These are phyloP conservation scores for Lactarius deliciosus DNA, from an alignment of 768 basidiomycete species.

Conservation along the genomic window DNA sequence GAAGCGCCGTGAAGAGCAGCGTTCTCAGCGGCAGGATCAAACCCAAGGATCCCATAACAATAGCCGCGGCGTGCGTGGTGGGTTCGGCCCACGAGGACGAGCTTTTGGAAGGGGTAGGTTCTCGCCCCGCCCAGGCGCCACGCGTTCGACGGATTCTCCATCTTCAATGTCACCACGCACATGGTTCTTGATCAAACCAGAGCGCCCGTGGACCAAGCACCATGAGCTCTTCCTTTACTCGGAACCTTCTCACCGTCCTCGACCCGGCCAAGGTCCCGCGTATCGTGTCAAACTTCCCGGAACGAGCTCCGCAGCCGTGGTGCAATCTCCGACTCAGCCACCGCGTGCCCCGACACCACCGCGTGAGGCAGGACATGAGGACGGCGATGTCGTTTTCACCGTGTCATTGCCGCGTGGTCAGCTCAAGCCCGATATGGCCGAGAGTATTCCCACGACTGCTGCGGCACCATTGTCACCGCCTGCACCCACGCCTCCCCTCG, in stretches of 20 bases:
- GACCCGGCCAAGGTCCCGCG: constrained; percentile 52
- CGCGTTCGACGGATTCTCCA: constrained; percentile 36
- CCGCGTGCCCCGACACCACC: constrained; percentile 16
- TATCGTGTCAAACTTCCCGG: constrained; percentile 68
- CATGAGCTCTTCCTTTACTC: constrained; percentile 72
- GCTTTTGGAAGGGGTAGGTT: constrained; percentile 45
- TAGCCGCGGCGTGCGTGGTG: constrained; percentile 47
- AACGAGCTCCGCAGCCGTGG: constrained; percentile 38
- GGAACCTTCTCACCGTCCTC: constrained; percentile 57
- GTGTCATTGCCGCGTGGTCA: constrained; percentile 18
- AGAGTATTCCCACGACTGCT: constrained; percentile 11
- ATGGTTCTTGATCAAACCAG: constrained; percentile 77
- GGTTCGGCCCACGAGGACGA: constrained; percentile 39
- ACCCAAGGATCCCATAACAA: constrained; percentile 49
- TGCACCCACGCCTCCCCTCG: constrained; percentile 6
- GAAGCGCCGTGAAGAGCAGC: constrained; percentile 68
- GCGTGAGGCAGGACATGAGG: constrained; percentile 5
- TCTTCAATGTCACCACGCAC: constrained; percentile 40
- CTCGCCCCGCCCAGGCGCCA: constrained; percentile 30
- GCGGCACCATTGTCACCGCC: constrained; percentile 12
- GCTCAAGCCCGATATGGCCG: constrained; percentile 11
- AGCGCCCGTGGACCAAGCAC: constrained; percentile 81
- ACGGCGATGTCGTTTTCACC: constrained; percentile 9
- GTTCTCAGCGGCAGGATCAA: constrained; percentile 40
- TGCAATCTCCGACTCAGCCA: constrained; percentile 41